These are phyloP conservation scores for Cutaneotrichosporon cyanovorans DNA, from an alignment of 1,284 basidiomycete species.

Conservation along the genomic window DNA sequence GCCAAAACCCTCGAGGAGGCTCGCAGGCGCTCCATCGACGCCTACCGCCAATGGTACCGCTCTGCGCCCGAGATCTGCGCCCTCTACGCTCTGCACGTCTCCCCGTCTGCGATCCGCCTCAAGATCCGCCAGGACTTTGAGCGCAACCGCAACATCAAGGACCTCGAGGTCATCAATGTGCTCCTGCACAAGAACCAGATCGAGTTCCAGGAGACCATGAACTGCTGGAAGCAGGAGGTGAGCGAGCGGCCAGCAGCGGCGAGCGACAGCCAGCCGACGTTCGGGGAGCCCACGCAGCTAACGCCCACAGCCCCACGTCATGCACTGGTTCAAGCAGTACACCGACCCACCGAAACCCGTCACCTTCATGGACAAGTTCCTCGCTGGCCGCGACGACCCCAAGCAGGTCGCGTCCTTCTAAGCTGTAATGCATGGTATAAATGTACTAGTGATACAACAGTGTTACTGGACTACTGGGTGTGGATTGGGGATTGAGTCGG, in stretches of 20 bases:
- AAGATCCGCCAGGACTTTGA: slow-evolving; percentile 85
- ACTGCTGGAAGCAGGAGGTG: slow-evolving; percentile 77
- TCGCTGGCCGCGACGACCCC: slow-evolving; percentile 44
- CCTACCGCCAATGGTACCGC: slow-evolving; percentile 91
- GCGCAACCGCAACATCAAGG: slow-evolving; percentile 71
- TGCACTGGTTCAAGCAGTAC: slow-evolving; percentile 46
- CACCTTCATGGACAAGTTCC: slow-evolving; percentile 48
- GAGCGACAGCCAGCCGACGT: too few relatives aligned
- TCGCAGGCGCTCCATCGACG: slow-evolving; percentile 60
- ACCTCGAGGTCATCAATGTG: slow-evolving; percentile 77
- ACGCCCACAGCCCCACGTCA: slow-evolving; percentile 38
- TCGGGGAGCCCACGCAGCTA: too few relatives aligned
- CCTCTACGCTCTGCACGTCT: slow-evolving; percentile 76
- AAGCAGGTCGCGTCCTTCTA: slow-evolving; percentile 37
- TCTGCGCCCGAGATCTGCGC: slow-evolving; percentile 80
- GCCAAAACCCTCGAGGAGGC: slow-evolving; percentile 62
- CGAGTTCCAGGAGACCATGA: slow-evolving; percentile 93
- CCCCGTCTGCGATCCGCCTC: slow-evolving; percentile 71
- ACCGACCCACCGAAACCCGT: slow-evolving; percentile 40
- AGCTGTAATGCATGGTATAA: slow-evolving; percentile 15
- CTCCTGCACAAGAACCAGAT: slow-evolving; percentile 76
- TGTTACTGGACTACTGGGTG: background rate
- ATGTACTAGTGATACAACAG: slow-evolving; percentile 9
- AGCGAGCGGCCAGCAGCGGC: slow-evolving; percentile 9
- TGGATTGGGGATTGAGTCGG: background rate